Evolutionary conservation across 2,329 filamentous ascomycete species (phyloP), one percentile per base, ranked within the genome.

Genomic region (Sordariomycetes sp.): DNA sequence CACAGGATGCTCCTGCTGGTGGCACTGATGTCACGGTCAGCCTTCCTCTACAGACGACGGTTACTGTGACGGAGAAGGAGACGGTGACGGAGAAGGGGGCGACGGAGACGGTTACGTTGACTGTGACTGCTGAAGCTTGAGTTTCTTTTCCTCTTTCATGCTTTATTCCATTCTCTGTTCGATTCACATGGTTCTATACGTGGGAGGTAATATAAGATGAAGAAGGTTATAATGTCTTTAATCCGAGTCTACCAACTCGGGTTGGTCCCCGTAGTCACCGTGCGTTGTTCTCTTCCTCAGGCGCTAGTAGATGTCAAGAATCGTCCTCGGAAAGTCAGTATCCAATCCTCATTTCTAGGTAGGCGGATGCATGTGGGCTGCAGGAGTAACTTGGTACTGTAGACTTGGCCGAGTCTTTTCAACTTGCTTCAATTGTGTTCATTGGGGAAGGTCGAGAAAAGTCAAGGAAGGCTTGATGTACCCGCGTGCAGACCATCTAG

Each of bases 31-130:
- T 45, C 13, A 15, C 39, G 39, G n/a, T 45, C 13, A 45, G 39
- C 13, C n/a, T 17, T n/a, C 39, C 39, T 5, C 39, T 15, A n/a
- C 7, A 13, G 39, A n/a, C 39, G 15, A 15, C 39, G 13, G 10
- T 52, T 10, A 59, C 58, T 10, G 48, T 58, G 34, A 57, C 54
- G 15, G 52, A 56, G 45, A 35, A 42, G 22, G 42, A 32, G 17
- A 59, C 58, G 20, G 48, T 58, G 34, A 57, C 54, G 15, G 52
- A 56, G 53, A 35, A 42, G 22, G 42, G 17, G 20, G 54, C 58
- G 10, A 34, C 52, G 25, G n/a, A 53, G 52, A 53, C 52, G 24
- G 52, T 53, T 36, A 53, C 52, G 13, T 6, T 7, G 52, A 36
- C 34, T 12, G 25, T 35, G 24, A 35, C 52, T n/a, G 45, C 45